Percentiles rank a stretch among this genome's conserved stretches.
These are phyloP conservation scores for Passalora sequoiae DNA, from an alignment of 2,329 filamentous ascomycete genomes.

Conservation along the genomic window DNA sequence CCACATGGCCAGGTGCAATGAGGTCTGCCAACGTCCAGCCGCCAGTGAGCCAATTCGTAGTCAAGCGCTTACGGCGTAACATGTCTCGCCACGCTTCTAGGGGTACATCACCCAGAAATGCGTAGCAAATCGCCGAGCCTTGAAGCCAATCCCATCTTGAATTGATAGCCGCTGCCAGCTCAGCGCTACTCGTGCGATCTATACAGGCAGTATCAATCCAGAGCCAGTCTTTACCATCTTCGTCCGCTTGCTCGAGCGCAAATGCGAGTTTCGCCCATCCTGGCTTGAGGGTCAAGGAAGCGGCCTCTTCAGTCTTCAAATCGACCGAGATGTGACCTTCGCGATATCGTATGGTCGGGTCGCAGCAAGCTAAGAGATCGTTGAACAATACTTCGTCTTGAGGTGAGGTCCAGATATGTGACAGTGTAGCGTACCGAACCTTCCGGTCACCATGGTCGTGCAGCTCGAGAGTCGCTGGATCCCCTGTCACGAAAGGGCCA, in stretches of 20 bases:
- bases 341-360: neutral
- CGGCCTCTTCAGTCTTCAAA: neutral
- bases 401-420: slow-evolving; percentile 4
- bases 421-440: slow-evolving; percentile 9
- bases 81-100: slow-evolving; percentile 6
- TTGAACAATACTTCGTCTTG: slow-evolving; percentile 9
- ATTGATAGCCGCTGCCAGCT: slow-evolving; percentile 9
- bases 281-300: slow-evolving; percentile 4
- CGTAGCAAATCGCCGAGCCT: slow-evolving; percentile 8
- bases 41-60: slow-evolving; percentile 7
- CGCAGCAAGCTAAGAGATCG: slow-evolving; percentile 6
- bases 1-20: slow-evolving; percentile 9
- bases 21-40: slow-evolving; percentile 8
- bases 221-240: slow-evolving; percentile 16
- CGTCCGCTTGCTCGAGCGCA: slow-evolving; percentile 12
- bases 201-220: slow-evolving; percentile 11
- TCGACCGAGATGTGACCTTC: slow-evolving; percentile 6
- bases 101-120: slow-evolving; percentile 5
- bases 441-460: slow-evolving; percentile 5
- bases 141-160: slow-evolving; percentile 8
- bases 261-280: slow-evolving; percentile 18
- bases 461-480: slow-evolving; percentile 3
- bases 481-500: slow-evolving; percentile 8
- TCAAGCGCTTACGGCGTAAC: neutral
- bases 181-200: slow-evolving; percentile 9